These are phyloP conservation scores for Moelleriella libera DNA, from an alignment of 2,329 filamentous ascomycete species.

Conservation along the genomic window DNA sequence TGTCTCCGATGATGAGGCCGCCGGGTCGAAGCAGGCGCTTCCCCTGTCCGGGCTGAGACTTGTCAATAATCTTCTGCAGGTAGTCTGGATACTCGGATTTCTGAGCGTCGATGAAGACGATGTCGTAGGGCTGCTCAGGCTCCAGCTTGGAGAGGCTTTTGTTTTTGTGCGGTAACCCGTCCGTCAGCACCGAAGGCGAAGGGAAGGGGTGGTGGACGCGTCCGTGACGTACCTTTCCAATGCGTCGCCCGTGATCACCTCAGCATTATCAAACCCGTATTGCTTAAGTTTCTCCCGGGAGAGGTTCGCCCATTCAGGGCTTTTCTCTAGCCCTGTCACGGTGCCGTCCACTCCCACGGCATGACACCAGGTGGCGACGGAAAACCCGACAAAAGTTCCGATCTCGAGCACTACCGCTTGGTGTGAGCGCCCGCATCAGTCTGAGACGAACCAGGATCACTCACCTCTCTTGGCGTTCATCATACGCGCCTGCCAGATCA, in stretches of 20 bases:
- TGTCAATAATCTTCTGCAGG: slow-evolving; percentile 22
- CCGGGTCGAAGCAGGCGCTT: slow-evolving; percentile 21
- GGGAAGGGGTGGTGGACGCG: not conserved
- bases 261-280: not conserved
- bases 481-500: not conserved
- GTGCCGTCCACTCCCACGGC: slow-evolving; percentile 20
- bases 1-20: slow-evolving; percentile 32
- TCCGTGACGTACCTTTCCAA: slow-evolving; percentile 19
- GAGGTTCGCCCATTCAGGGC: slow-evolving; percentile 19
- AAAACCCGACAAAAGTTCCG: slow-evolving; percentile 25
- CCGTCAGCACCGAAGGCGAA: not conserved
- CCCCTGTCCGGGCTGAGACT: slow-evolving; percentile 16
- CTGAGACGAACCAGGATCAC: not conserved
- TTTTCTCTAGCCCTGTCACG: slow-evolving; percentile 26
- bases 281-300: slow-evolving; percentile 14
- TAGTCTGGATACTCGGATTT: slow-evolving; percentile 29
- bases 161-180: too few relatives aligned
- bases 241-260: slow-evolving; percentile 21
- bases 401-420: slow-evolving; percentile 20
- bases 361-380: slow-evolving; percentile 22
- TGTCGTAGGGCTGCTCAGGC: slow-evolving; percentile 25
- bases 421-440: not conserved
- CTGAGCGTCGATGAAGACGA: slow-evolving; percentile 32
- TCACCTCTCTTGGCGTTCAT: not conserved
- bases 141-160: slow-evolving; percentile 13